Evolutionary conservation across 208 protist genomes (phyloP).

Genomic region (Wallacemonas sp.): DNA sequence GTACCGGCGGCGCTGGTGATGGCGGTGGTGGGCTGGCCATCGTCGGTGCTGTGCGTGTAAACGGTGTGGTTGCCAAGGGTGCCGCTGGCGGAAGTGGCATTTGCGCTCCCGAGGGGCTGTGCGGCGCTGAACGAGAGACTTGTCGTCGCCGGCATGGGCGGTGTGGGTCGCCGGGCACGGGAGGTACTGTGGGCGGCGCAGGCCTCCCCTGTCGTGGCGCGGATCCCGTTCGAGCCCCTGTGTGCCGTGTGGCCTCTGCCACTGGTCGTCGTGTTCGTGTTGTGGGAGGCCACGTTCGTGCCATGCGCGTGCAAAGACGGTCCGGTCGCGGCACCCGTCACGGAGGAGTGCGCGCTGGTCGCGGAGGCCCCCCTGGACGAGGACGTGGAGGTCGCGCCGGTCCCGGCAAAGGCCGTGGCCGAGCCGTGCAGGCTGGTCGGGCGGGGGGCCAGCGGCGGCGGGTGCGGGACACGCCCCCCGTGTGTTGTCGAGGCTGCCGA

Average conservation of each 20-base stretch:
- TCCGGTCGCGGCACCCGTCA: too few relatives aligned
- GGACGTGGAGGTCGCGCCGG: background rate
- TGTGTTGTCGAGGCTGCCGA: too few relatives aligned
- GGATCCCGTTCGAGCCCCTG: too few relatives aligned
- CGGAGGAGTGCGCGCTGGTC: background rate
- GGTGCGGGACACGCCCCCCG: too few relatives aligned
- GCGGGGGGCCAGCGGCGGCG: too few relatives aligned
- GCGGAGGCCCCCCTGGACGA: background rate
- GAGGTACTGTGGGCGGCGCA: too few relatives aligned
- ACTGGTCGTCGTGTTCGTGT: too few relatives aligned
- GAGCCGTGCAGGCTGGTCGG: background rate
- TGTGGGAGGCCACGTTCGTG: too few relatives aligned
- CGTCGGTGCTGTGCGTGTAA: constrained; percentile 7
- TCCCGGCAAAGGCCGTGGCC: background rate
- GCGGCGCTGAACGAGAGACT: background rate
- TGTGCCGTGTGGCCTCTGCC: too few relatives aligned
- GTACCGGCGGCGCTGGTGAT: background rate
- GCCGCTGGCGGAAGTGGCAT: background rate
- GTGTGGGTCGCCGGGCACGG: background rate
- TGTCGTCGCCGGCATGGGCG: background rate
- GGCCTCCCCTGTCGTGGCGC: too few relatives aligned
- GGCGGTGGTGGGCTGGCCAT: background rate
- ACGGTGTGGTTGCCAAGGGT: background rate
- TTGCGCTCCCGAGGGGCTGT: background rate
- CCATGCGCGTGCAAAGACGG: too few relatives aligned